Evolutionary conservation across 208 protist genomes (phyloP).

Genomic region (Vickermania spadyakhi): DNA sequence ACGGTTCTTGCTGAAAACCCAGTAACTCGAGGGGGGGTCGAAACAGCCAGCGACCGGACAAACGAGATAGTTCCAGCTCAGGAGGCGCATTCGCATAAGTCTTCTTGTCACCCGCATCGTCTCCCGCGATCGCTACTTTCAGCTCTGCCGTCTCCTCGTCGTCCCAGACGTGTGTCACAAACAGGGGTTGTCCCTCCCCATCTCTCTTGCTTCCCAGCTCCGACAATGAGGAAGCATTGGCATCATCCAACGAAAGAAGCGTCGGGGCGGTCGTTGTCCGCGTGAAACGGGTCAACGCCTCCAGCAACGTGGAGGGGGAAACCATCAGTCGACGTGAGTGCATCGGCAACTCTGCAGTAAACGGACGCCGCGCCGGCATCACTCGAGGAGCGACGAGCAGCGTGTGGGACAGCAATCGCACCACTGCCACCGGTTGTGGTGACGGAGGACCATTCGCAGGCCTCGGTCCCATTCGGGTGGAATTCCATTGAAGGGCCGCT

Average conservation of each 20-base stretch:
- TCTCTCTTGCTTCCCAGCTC: not conserved
- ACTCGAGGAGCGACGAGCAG: constrained; percentile 60
- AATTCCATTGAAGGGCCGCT: not conserved
- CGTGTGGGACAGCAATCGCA: constrained; percentile 24
- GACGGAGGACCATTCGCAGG: not conserved
- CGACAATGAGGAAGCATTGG: not conserved
- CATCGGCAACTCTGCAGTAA: constrained; percentile 64
- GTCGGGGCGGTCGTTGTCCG: not conserved
- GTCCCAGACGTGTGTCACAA: constrained; percentile 3
- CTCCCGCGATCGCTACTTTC: not conserved
- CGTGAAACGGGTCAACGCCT: not conserved
- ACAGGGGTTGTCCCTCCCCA: not conserved
- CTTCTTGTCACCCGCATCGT: constrained; percentile 5
- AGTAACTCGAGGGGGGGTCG: constrained; percentile 28
- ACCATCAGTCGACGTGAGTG: constrained; percentile 37
- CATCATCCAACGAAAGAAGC: not conserved
- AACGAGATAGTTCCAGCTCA: too few relatives aligned
- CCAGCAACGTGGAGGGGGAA: constrained; percentile 9
- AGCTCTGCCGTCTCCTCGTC: not conserved
- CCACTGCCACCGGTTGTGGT: not conserved
- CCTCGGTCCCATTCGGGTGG: too few relatives aligned
- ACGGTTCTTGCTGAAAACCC: too few relatives aligned
- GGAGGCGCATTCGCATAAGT: too few relatives aligned
- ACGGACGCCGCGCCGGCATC: constrained; percentile 21
- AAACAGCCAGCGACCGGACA: constrained; percentile 32